phyloP scores from a whole-genome alignment of 2,329 filamentous ascomycete genomes.

The Colletotrichum magnum region DNA sequence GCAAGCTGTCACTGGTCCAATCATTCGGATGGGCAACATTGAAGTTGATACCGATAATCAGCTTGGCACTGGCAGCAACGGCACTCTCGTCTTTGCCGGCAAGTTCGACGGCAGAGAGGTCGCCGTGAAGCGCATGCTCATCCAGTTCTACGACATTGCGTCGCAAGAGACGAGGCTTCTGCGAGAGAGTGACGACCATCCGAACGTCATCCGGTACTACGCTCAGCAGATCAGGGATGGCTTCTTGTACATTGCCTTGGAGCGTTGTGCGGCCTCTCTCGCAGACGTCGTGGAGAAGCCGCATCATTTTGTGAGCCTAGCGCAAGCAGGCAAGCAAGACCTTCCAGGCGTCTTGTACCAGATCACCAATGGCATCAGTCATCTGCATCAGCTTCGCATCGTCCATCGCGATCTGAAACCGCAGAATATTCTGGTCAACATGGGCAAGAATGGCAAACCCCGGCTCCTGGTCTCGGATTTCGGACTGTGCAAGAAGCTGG shows the following conservation, averaged over 20 bases:
- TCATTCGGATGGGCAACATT: slow-evolving; percentile 74
- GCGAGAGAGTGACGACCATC: slow-evolving; percentile 94
- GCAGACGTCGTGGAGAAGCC: slow-evolving; percentile 91
- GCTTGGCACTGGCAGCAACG: slow-evolving; percentile 88
- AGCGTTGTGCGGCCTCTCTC: slow-evolving; percentile 93
- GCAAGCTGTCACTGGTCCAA: slow-evolving; percentile 71
- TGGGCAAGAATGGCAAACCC: slow-evolving; percentile 77
- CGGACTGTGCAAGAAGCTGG: slow-evolving; percentile 96
- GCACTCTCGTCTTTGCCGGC: slow-evolving; percentile 96
- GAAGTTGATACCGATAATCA: slow-evolving; percentile 75
- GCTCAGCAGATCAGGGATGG: slow-evolving; percentile 89
- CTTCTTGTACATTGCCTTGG: slow-evolving; percentile 96
- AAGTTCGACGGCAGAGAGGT: slow-evolving; percentile 94
- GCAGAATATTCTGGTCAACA: slow-evolving; percentile 93
- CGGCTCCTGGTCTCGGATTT: slow-evolving; percentile 98
- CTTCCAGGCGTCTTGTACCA: slow-evolving; percentile 87
- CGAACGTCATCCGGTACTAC: slow-evolving; percentile 97
- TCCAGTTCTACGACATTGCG: slow-evolving; percentile 95
- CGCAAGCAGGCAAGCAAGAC: slow-evolving; percentile 80
- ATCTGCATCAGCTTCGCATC: slow-evolving; percentile 92
- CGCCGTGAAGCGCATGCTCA: slow-evolving; percentile 96
- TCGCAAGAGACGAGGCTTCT: slow-evolving; percentile 93
- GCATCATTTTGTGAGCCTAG: slow-evolving; percentile 75
- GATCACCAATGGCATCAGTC: slow-evolving; percentile 88
- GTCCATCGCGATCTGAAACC: slow-evolving; percentile 98